Evolutionary conservation across 768 basidiomycete genomes (phyloP).

Genomic region (Fomitopsis pulvina): DNA sequence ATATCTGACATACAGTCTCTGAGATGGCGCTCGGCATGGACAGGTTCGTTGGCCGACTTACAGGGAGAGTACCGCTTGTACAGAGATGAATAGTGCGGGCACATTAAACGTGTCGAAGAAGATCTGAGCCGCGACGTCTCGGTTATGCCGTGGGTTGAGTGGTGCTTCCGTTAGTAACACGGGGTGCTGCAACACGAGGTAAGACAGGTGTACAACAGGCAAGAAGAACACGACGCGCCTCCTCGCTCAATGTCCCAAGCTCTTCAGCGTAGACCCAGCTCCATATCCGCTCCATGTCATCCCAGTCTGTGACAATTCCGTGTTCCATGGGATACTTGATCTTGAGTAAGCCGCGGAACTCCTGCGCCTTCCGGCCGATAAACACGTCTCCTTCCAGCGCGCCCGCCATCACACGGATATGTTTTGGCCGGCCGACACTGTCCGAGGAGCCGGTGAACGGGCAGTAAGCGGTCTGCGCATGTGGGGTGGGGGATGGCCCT

Average conservation of each 20-base stretch:
- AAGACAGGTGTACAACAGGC: constrained; percentile 8
- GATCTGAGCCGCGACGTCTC: constrained; percentile 95
- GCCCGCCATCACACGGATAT: constrained; percentile 96
- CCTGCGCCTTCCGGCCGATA: constrained; percentile 93
- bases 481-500: constrained; percentile 15
- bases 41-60: constrained; percentile 33
- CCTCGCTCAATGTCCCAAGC: constrained; percentile 91
- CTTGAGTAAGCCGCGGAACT: constrained; percentile 90
- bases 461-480: constrained; percentile 7
- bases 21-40: background rate
- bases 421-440: constrained; percentile 95
- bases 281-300: constrained; percentile 99
- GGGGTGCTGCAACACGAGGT: constrained; percentile 63
- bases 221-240: constrained; percentile 46
- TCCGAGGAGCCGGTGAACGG: background rate
- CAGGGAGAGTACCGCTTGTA: constrained; percentile 96
- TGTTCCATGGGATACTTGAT: constrained; percentile 99
- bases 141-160: constrained; percentile 91
- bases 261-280: constrained; percentile 96
- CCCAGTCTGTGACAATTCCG: constrained; percentile 99
- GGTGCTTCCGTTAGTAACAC: constrained; percentile 97
- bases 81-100: constrained; percentile 92
- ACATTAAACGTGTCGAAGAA: constrained; percentile 99
- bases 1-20: constrained; percentile 52
- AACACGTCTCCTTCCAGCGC: constrained; percentile 95